phyloP scores from a whole-genome alignment of 2,329 filamentous ascomycete genomes.

The Aureobasidium sp. region DNA sequence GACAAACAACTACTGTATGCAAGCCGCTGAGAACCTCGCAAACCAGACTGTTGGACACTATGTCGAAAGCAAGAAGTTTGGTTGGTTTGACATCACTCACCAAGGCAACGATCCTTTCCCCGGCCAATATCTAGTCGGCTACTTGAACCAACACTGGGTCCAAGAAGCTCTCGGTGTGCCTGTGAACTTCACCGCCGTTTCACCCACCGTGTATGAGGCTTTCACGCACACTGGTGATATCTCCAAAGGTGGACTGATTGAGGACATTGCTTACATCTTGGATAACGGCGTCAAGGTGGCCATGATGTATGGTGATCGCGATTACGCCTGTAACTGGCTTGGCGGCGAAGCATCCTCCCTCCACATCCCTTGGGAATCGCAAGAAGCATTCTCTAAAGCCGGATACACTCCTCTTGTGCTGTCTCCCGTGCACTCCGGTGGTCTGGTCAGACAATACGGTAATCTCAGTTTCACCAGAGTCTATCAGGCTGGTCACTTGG shows the following conservation, averaged over 20 bases:
- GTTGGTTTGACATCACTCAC: conserved; percentile 52
- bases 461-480: conserved; percentile 40
- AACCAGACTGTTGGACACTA: conserved; percentile 44
- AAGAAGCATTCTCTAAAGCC: conserved; percentile 40
- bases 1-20: conserved; percentile 25
- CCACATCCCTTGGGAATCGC: conserved; percentile 40
- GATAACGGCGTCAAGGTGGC: conserved; percentile 49
- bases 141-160: conserved; percentile 51
- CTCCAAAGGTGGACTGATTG: conserved; percentile 32
- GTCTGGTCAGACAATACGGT: conserved; percentile 30
- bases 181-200: conserved; percentile 24
- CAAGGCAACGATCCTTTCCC: conserved; percentile 32
- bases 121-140: conserved; percentile 47
- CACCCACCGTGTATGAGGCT: conserved; percentile 36
- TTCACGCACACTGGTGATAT: conserved; percentile 38
- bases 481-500: conserved; percentile 46
- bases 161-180: conserved; percentile 54
- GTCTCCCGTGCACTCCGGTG: conserved; percentile 25
- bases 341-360: conserved; percentile 49
- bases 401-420: conserved; percentile 38
- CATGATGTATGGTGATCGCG: conserved; percentile 61
- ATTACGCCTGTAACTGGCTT: conserved; percentile 53
- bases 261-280: conserved; percentile 37
- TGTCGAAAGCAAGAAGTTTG: conserved; percentile 35
- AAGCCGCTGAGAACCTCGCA: conserved; percentile 33